These are phyloP conservation scores for Oryza glaberrima DNA, from an alignment of 176 grass and related monocot species.

Conservation along the genomic window DNA sequence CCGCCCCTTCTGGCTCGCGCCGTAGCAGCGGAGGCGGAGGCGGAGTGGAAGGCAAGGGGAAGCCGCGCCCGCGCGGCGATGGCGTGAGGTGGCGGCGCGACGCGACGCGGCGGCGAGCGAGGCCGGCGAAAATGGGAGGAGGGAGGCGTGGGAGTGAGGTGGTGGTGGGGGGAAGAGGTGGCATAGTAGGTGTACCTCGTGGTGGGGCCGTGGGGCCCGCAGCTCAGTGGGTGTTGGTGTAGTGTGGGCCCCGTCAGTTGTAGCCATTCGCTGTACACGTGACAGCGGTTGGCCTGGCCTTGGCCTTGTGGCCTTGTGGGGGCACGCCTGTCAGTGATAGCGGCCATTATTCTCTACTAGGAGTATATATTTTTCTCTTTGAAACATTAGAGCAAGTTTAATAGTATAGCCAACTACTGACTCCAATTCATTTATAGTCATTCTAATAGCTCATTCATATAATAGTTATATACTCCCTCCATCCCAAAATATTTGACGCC, in stretches of 20 bases:
- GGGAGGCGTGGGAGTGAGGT: neutral
- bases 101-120: neutral
- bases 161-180: neutral
- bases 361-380: too few relatives aligned
- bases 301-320: neutral
- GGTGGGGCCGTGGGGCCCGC: slow-evolving; percentile 30
- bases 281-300: neutral
- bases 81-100: slow-evolving; percentile 7
- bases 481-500: too few relatives aligned
- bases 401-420: too few relatives aligned
- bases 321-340: neutral
- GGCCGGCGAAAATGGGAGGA: neutral
- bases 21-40: neutral
- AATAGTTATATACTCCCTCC: too few relatives aligned
- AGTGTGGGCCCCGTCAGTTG: neutral
- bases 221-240: slow-evolving; percentile 25
- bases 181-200: slow-evolving; percentile 42
- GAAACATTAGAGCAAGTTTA: too few relatives aligned
- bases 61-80: neutral
- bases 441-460: too few relatives aligned
- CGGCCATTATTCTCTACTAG: neutral
- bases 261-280: neutral
- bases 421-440: too few relatives aligned
- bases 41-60: neutral
- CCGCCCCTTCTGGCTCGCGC: neutral